These are phyloP conservation scores for Cystobasidium tubakii DNA, from an alignment of 768 basidiomycete genomes.

Conservation along the genomic window DNA sequence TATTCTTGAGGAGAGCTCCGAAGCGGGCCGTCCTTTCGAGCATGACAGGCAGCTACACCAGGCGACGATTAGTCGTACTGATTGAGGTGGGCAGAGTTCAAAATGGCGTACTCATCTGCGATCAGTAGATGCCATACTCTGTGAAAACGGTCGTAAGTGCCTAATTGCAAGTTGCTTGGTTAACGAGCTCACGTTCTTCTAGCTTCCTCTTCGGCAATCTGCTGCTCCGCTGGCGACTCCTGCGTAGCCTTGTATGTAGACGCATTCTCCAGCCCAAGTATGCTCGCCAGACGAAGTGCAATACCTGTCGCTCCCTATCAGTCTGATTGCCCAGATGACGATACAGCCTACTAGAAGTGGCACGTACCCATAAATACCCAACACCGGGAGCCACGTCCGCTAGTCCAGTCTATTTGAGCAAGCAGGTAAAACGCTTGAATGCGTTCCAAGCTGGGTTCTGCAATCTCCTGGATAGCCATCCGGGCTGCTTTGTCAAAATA, in stretches of 20 bases:
- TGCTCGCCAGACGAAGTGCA: not conserved
- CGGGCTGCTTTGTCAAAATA: not conserved
- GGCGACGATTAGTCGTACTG: not conserved
- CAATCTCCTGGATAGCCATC: not conserved
- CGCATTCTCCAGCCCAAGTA: not conserved
- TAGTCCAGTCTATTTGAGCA: not conserved
- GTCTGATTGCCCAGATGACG: no score
- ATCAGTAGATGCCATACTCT: not conserved
- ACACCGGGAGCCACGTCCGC: not conserved
- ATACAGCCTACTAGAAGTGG: no score
- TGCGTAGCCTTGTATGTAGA: not conserved
- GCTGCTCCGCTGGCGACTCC: not conserved
- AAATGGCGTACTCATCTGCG: not conserved
- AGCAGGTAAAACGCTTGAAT: not conserved
- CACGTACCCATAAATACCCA: slow-evolving; percentile 1
- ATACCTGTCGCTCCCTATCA: no score
- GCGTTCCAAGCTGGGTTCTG: slow-evolving; percentile 2
- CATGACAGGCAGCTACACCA: not conserved
- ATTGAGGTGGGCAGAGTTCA: not conserved
- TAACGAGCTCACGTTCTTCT: not conserved
- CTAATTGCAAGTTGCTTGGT: no score
- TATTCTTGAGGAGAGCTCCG: not conserved
- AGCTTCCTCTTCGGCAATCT: not conserved
- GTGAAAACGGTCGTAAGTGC: no score
- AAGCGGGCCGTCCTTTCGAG: not conserved